Conservation (phyloP, 2,329 filamentous ascomycete species). For the Incumbomyces delicatus region DNA sequence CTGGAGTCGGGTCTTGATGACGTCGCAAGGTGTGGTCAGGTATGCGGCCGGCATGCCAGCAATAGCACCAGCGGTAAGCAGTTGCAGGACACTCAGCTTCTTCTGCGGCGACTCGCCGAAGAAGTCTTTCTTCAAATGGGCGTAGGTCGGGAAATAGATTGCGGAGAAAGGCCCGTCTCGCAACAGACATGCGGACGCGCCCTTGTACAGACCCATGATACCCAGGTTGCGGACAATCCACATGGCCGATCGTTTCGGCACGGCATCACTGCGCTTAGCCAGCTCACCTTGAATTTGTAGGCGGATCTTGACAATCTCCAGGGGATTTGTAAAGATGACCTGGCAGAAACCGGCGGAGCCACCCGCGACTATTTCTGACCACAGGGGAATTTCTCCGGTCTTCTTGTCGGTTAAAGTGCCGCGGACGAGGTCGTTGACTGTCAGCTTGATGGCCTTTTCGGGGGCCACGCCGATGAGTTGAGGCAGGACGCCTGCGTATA, state of each 20-base stretch:
- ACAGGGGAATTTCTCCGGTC: constrained; percentile 59
- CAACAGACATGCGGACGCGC: constrained; percentile 83
- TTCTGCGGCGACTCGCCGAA: constrained; percentile 77
- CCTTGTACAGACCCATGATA: constrained; percentile 92
- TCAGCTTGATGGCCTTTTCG: constrained; percentile 98
- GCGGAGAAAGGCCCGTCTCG: constrained; percentile 96
- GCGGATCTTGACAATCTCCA: constrained; percentile 98
- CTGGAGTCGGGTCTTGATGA: constrained; percentile 97
- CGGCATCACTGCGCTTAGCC: constrained; percentile 71
- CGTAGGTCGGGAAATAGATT: constrained; percentile 98
- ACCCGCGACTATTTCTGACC: constrained; percentile 74
- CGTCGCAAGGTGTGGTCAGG: constrained; percentile 92
- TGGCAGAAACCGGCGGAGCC: constrained; percentile 85
- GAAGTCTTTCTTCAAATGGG: constrained; percentile 83
- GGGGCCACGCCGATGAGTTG: constrained; percentile 97
- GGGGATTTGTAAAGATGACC: constrained; percentile 95
- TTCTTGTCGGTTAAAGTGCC: constrained; percentile 63
- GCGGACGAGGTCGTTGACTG: constrained; percentile 89
- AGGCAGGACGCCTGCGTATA: constrained; percentile 91
- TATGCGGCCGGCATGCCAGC: constrained; percentile 87
- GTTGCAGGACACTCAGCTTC: constrained; percentile 80
- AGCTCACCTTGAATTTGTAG: constrained; percentile 96
- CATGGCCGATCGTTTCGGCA: constrained; percentile 82
- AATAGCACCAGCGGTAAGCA: constrained; percentile 89
- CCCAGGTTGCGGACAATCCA: constrained; percentile 97